Conservation (phyloP, 2,329 filamentous ascomycete species). For the Seiridium cupressi region DNA sequence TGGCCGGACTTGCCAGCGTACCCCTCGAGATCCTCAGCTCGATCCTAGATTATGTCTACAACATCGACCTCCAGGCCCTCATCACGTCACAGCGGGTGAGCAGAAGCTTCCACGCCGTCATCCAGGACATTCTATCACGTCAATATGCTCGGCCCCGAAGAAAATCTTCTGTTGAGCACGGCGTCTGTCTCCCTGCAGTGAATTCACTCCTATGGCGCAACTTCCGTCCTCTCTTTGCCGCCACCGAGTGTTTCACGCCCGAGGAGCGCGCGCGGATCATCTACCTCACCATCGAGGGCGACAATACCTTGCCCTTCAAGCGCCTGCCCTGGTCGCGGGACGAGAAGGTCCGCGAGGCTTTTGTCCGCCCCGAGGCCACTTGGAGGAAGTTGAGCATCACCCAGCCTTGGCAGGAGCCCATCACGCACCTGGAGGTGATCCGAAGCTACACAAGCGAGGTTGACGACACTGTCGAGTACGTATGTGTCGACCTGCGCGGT, state of each 20-base stretch:
- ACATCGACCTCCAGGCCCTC: constrained; percentile 10
- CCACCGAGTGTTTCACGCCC: constrained; percentile 14
- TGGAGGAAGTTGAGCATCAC: constrained; percentile 19
- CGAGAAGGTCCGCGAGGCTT: constrained; percentile 7
- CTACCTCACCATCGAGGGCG: constrained; percentile 16
- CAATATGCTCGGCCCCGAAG: background rate
- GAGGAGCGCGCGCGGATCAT: constrained; percentile 10
- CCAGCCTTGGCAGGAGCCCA: constrained; percentile 13
- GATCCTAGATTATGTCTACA: constrained; percentile 11
- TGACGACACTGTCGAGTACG: constrained; percentile 16
- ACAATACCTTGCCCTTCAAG: constrained; percentile 18
- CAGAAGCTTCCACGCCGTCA: constrained; percentile 9
- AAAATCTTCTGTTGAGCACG: too few species aligned
- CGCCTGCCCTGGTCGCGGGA: constrained; percentile 16
- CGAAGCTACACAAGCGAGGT: background rate
- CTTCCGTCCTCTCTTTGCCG: constrained; percentile 17
- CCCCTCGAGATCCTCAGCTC: constrained; percentile 11
- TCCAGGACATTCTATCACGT: constrained; percentile 6
- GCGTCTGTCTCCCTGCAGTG: too few species aligned
- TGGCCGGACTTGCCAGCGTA: constrained; percentile 11
- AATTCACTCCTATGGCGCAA: constrained; percentile 9
- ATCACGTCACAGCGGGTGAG: constrained; percentile 10
- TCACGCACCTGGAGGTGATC: constrained; percentile 15
- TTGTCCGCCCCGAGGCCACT: constrained; percentile 17
- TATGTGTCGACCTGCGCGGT: constrained; percentile 16